Base-by-base conservation (phyloP, 352 stramenopile species). In the Phytophthora podocarpi region DNA sequence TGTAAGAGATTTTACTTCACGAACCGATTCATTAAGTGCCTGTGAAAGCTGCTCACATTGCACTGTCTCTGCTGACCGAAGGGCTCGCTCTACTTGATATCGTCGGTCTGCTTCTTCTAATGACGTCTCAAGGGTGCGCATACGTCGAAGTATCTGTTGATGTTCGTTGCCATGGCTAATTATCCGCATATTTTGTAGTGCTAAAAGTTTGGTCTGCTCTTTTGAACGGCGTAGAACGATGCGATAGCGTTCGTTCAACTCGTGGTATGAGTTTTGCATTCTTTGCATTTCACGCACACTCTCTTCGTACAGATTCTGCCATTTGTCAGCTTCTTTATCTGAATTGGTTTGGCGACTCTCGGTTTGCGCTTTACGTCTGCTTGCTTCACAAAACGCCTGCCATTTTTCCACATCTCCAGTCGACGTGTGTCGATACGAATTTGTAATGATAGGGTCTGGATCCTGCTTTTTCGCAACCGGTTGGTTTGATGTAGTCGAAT, bases 141-240 rank as follows among this genome's bases (percentile, higher is more conserved):
- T 67, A 11, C 76, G 78, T 9, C 73, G 52, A 18, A 93, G 55
- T 11, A 90, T 69, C 35, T 87, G 79, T 28, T 90, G 69, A 27
- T 91, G 77, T 4, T 85, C 70, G 10, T 85, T 76, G 24, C 67
- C 67, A 57, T 93, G 73, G 27, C 67, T 76, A 9, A 61, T 36
- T 16, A 89, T 72, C 8, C 85, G 77, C 11, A 45, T 37, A 31
- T 79, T 88, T 52, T 93, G 82, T 3, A 90, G 73, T 10, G 68
- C 70, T 13, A 93, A 63, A 16, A 93, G 62, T 34, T 85, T 91
- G 15, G 79, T 67, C 53, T 93, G 85, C 42, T 93, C 85, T 5
- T 81, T 71, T 1, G 77, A 72, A 12, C 85, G 80, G 5, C 82
- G 76, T 31, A 78, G 24, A 15, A 89, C 61, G 10, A 92, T 73